phyloP scores from a whole-genome alignment of 192 early-diverging fungal genomes.

The Chytriomyces sp. region DNA sequence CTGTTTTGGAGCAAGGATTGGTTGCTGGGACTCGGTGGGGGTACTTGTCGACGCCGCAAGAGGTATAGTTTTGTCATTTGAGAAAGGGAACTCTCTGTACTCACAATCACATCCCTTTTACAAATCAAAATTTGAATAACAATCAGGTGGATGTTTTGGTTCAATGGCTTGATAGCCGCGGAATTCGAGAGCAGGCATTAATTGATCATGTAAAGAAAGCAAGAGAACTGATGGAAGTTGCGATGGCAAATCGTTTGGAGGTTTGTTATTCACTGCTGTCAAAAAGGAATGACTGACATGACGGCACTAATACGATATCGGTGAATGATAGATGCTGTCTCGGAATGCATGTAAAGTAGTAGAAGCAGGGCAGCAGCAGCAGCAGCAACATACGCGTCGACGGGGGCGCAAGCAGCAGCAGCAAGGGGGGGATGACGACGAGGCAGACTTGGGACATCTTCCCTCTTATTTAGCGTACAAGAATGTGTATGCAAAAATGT shows the following conservation, averaged over 20 bases:
- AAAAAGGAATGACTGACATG: no score
- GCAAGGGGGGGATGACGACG: neutral
- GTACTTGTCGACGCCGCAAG: slow-evolving; percentile 52
- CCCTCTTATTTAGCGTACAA: neutral
- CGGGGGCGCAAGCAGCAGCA: neutral
- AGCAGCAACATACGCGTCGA: neutral
- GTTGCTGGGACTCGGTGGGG: slow-evolving; percentile 48
- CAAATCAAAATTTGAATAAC: no score
- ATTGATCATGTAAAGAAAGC: slow-evolving; percentile 62
- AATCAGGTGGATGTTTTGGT: slow-evolving; percentile 65
- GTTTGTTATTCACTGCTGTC: neutral
- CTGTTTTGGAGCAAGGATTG: slow-evolving; percentile 50
- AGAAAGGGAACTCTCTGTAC: neutral
- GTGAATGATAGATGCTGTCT: neutral
- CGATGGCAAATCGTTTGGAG: slow-evolving; percentile 64
- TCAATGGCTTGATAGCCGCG: slow-evolving; percentile 78
- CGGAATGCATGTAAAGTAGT: neutral
- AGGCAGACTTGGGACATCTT: neutral
- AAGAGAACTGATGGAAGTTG: slow-evolving; percentile 47
- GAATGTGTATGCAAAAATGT: neutral
- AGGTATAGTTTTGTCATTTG: slow-evolving; percentile 40
- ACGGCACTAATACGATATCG: no score
- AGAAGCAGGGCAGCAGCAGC: neutral
- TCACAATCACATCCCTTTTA: no score
- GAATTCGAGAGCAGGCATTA: slow-evolving; percentile 73